Evolutionary conservation across 2,329 filamentous ascomycete species (phyloP).

Genomic region (Didymellaceae sp.): DNA sequence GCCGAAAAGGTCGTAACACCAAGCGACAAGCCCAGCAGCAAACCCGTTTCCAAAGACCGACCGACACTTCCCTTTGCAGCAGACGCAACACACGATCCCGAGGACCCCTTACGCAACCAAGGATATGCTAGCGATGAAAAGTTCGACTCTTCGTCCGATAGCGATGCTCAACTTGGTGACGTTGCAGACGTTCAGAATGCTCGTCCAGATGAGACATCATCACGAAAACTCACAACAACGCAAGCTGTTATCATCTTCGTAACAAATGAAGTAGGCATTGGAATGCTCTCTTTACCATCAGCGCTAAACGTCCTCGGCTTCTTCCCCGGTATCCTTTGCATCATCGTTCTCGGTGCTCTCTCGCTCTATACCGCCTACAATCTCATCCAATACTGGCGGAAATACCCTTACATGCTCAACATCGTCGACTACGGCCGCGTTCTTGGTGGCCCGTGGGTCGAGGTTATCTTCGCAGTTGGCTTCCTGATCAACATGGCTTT

Average conservation of each 20-base stretch:
- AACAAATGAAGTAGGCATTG: conserved; percentile 41
- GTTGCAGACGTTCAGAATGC: conserved; percentile 34
- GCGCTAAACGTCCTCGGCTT: conserved; percentile 36
- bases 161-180: conserved; percentile 30
- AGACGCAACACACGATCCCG: conserved; percentile 28
- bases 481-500: conserved; percentile 41
- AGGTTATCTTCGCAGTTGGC: conserved; percentile 33
- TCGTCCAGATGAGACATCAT: conserved; percentile 20
- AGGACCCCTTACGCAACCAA: conserved; percentile 13
- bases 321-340: conserved; percentile 34
- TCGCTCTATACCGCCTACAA: conserved; percentile 40
- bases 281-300: conserved; percentile 35
- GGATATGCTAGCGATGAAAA: conserved; percentile 20
- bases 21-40: conserved; percentile 23
- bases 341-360: conserved; percentile 35
- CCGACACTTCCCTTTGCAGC: conserved; percentile 31
- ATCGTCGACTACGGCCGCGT: conserved; percentile 40
- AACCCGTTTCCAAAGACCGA: conserved; percentile 25
- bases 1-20: conserved; percentile 9
- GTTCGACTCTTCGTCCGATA: conserved; percentile 26
- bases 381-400: conserved; percentile 40
- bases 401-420: conserved; percentile 39
- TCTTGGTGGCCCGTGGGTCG: conserved; percentile 34
- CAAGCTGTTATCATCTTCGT: conserved; percentile 41
- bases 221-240: conserved; percentile 33